Percentiles rank a stretch among this genome's conserved stretches.
These are phyloP conservation scores for Triglochin maritima DNA, from an alignment of 106 monocot species.

Conservation along the genomic window DNA sequence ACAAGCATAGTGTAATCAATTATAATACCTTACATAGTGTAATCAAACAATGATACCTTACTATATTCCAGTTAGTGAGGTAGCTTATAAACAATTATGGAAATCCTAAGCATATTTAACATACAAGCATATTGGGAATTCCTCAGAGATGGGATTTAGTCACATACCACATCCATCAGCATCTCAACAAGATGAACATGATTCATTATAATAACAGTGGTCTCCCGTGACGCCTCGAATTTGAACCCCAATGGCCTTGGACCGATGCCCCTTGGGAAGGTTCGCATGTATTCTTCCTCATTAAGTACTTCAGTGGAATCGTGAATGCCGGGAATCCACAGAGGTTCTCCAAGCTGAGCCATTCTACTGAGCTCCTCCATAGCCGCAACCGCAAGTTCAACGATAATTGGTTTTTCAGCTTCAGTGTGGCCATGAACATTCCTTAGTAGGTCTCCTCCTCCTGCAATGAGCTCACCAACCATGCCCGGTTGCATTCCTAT, in stretches of 20 bases:
- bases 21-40: too few relatives aligned
- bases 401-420: conserved; percentile 5
- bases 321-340: conserved; percentile 6
- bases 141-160: neutral
- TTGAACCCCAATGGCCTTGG: conserved; percentile 7
- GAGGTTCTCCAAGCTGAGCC: conserved; percentile 14
- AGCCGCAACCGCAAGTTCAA: conserved; percentile 11
- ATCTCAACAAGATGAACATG: conserved; percentile 17
- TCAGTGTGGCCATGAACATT: conserved; percentile 1
- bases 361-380: conserved; percentile 21
- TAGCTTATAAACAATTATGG: too few relatives aligned
- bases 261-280: conserved; percentile 9
- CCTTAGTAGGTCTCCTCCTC: neutral
- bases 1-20: too few relatives aligned
- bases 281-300: conserved; percentile 9
- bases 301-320: conserved; percentile 2
- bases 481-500: conserved; percentile 1
- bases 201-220: conserved; percentile 10
- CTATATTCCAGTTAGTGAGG: too few relatives aligned
- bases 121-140: too few relatives aligned
- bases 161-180: conserved; percentile 14
- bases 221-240: conserved; percentile 11
- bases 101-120: too few relatives aligned
- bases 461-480: conserved; percentile 2
- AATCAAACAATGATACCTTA: too few relatives aligned